A percentile compares a stretch with the other conserved stretches of the same genome.
Conservation (phyloP, 2,329 filamentous ascomycete species). For the Geoglossum cookeanum region DNA sequence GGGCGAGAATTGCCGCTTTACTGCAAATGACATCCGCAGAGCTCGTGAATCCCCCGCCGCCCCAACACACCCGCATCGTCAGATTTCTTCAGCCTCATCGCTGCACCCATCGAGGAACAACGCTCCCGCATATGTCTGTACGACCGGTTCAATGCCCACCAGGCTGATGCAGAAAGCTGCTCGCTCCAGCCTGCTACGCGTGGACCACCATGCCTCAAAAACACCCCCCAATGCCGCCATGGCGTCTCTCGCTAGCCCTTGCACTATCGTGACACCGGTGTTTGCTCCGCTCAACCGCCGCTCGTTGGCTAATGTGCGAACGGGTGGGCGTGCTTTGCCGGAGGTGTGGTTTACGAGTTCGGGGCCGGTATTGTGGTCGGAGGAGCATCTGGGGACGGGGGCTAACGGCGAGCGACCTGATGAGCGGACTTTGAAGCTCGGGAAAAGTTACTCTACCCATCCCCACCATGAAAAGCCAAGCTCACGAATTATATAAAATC, state of each 20-base stretch:
- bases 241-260: neutral
- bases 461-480: neutral
- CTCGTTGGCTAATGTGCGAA: neutral
- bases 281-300: neutral
- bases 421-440: constrained; percentile 40
- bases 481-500: neutral
- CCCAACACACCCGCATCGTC: too few relatives aligned
- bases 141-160: neutral
- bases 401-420: constrained; percentile 31
- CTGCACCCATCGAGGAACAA: too few relatives aligned
- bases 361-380: neutral
- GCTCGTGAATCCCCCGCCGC: neutral
- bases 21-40: too few relatives aligned
- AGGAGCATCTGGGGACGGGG: neutral
- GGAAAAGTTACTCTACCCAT: constrained; percentile 30
- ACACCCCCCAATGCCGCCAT: neutral
- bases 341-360: constrained; percentile 4
- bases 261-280: neutral
- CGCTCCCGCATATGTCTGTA: neutral
- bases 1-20: too few relatives aligned
- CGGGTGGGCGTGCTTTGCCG: neutral
- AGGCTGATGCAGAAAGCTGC: neutral
- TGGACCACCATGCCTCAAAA: neutral
- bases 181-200: neutral
- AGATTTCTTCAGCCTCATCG: too few relatives aligned